phyloP scores from a whole-genome alignment of 306 rosid genomes.

The Lathyrus tuberosus region DNA sequence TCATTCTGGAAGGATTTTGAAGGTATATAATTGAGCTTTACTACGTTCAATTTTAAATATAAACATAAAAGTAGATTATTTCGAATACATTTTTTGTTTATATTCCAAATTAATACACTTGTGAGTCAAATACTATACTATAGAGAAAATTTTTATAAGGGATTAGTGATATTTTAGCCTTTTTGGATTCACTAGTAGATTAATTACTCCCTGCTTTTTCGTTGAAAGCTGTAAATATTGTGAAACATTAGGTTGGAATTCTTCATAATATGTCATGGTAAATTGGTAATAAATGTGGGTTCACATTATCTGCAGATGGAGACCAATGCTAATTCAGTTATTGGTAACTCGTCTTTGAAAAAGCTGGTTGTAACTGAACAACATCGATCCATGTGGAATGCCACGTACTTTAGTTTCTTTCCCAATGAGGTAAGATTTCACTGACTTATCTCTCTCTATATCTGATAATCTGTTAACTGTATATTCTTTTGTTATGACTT shows the following conservation, averaged over 20 bases:
- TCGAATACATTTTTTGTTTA: too few species aligned
- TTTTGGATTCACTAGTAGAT: too few species aligned
- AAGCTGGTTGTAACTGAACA: constrained; percentile 62
- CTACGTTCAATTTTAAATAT: not conserved
- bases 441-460: not conserved
- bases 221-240: constrained; percentile 7
- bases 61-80: not conserved
- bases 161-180: too few species aligned
- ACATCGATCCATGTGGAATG: constrained; percentile 61
- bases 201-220: too few species aligned
- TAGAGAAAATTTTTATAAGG: too few species aligned
- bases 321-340: constrained; percentile 49
- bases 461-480: constrained; percentile 37
- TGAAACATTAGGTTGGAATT: not conserved
- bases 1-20: constrained; percentile 54
- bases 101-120: too few species aligned
- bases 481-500: constrained; percentile 10
- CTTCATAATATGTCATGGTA: not conserved
- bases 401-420: constrained; percentile 62
- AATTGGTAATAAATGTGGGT: constrained; percentile 16
- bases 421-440: constrained; percentile 65
- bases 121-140: too few species aligned
- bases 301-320: constrained; percentile 64
- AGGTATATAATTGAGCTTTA: constrained; percentile 47
- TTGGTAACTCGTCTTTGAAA: constrained; percentile 58